phyloP scores from a whole-genome alignment of 2,329 filamentous ascomycete genomes.

The Clonostachys rosea region DNA sequence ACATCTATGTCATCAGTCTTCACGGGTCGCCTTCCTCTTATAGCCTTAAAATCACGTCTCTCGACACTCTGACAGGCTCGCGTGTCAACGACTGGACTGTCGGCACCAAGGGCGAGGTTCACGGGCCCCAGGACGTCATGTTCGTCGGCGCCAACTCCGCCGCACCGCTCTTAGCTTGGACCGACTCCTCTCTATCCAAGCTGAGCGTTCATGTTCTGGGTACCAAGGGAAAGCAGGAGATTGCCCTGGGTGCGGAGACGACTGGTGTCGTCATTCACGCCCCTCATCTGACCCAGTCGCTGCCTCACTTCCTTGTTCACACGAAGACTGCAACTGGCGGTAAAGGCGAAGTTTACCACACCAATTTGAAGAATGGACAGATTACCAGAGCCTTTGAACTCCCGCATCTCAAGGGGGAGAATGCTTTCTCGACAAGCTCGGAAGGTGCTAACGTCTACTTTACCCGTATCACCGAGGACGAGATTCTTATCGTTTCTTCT shows the following conservation, averaged over 20 bases:
- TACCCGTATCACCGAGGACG: conserved; percentile 71
- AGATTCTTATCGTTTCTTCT: conserved; percentile 71
- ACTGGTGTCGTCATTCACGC: conserved; percentile 64
- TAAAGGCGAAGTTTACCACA: conserved; percentile 82
- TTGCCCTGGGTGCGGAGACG: conserved; percentile 42
- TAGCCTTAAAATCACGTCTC: conserved; percentile 68
- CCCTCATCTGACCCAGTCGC: conserved; percentile 65
- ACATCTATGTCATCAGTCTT: conserved; percentile 74
- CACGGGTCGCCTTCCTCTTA: conserved; percentile 66
- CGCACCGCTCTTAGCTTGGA: conserved; percentile 72
- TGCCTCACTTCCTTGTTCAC: conserved; percentile 82
- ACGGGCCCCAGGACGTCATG: conserved; percentile 58
- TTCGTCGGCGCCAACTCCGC: conserved; percentile 74
- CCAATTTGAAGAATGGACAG: conserved; percentile 64
- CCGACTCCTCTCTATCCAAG: conserved; percentile 55
- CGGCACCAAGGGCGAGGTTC: conserved; percentile 70
- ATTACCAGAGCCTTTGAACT: conserved; percentile 78
- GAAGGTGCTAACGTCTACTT: conserved; percentile 83
- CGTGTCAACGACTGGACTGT: conserved; percentile 68
- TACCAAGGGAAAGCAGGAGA: conserved; percentile 49
- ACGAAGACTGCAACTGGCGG: conserved; percentile 66
- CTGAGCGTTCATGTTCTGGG: conserved; percentile 70
- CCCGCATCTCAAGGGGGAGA: conserved; percentile 63
- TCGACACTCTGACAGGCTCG: conserved; percentile 71
- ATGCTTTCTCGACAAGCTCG: conserved; percentile 75